A percentile compares a stretch with the other conserved stretches of the same genome.
Conservation (phyloP, 2,329 filamentous ascomycete genomes). For the Ceratocystis alfenasii region DNA sequence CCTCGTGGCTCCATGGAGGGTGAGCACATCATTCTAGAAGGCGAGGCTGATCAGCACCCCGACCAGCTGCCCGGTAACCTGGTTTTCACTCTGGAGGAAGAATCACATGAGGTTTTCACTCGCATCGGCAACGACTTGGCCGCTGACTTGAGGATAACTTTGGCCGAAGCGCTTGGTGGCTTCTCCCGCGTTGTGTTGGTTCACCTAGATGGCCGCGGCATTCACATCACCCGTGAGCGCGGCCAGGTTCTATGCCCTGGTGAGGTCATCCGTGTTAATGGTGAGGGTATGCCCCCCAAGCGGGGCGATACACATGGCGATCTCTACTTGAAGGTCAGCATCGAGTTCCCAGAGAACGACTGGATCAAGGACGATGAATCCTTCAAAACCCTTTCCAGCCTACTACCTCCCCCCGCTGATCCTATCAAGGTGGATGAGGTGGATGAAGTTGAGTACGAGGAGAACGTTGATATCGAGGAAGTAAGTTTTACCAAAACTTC, state of each 20-base stretch:
- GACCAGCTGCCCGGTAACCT: constrained; percentile 87
- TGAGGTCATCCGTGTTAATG: constrained; percentile 71
- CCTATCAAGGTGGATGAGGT: constrained; percentile 59
- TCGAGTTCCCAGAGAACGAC: constrained; percentile 78
- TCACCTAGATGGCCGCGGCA: constrained; percentile 86
- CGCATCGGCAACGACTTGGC: constrained; percentile 75
- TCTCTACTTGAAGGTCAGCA: constrained; percentile 71
- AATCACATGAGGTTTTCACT: constrained; percentile 68
- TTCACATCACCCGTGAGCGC: constrained; percentile 64
- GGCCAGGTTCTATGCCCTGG: constrained; percentile 74
- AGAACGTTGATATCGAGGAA: constrained; percentile 71
- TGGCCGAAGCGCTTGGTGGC: constrained; percentile 74
- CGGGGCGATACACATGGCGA: constrained; percentile 73
- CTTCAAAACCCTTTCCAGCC: constrained; percentile 57
- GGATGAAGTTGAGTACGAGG: constrained; percentile 79
- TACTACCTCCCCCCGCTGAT: constrained; percentile 55
- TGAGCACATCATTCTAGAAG: constrained; percentile 79
- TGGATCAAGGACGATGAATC: constrained; percentile 66
- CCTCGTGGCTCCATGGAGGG: constrained; percentile 76
- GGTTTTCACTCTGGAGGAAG: constrained; percentile 75
- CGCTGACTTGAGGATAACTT: constrained; percentile 65
- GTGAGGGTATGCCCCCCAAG: constrained; percentile 93
- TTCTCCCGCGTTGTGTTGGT: constrained; percentile 84
- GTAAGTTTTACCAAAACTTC: constrained; percentile 32
- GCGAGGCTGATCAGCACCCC: constrained; percentile 86